Evolutionary conservation across 1,284 basidiomycete species (phyloP).

Genomic region (Austropuccinia psidii): DNA sequence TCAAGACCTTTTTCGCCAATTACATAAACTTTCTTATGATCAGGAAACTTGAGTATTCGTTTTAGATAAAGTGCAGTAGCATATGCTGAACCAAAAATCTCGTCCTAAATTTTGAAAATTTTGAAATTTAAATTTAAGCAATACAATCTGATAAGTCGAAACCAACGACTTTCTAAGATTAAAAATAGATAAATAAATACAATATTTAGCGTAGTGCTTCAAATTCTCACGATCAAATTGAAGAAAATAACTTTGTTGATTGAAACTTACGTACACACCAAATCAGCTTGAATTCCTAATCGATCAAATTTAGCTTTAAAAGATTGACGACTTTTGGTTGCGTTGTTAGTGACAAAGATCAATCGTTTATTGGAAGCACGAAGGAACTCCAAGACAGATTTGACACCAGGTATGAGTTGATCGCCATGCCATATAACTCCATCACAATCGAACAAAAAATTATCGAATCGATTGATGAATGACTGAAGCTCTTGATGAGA

Average conservation of each 20-base stretch:
- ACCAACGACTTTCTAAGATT: neutral
- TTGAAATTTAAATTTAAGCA: too few relatives aligned
- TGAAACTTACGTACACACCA: constrained; percentile 55
- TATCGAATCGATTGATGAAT: constrained; percentile 31
- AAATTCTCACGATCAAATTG: neutral
- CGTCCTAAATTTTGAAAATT: too few relatives aligned
- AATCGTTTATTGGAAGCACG: constrained; percentile 65
- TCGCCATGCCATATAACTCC: constrained; percentile 85
- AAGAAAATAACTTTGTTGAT: neutral
- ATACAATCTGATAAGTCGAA: neutral
- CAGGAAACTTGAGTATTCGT: constrained; percentile 75
- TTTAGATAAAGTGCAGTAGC: constrained; percentile 89
- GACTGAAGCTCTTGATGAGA: constrained; percentile 7
- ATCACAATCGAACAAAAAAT: constrained; percentile 91
- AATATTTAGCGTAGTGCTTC: neutral
- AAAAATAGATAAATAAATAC: neutral
- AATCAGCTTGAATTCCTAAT: constrained; percentile 73
- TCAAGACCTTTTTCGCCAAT: constrained; percentile 88
- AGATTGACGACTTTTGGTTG: constrained; percentile 77
- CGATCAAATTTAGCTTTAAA: constrained; percentile 88
- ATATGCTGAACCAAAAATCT: constrained; percentile 92
- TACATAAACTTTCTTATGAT: constrained; percentile 89
- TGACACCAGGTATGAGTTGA: constrained; percentile 65
- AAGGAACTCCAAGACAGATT: constrained; percentile 55
- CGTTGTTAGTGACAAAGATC: constrained; percentile 96